Evolutionary conservation across 345 rosid species (phyloP).

Genomic region (Syzygium grande): DNA sequence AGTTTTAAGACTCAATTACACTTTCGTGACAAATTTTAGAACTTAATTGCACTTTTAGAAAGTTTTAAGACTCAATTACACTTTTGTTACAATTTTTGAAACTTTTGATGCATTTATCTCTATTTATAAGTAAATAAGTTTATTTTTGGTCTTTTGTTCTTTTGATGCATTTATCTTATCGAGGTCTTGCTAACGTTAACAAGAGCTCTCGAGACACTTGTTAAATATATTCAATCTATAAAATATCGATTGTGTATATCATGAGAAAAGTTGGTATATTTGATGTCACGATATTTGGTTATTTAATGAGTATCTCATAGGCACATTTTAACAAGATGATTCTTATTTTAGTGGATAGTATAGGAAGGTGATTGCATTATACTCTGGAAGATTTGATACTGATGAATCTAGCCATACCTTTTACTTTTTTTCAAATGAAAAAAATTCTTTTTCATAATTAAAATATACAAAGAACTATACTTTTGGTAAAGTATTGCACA

Average conservation of each 20-base stretch:
- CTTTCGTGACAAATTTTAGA: no score
- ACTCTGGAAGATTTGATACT: neutral
- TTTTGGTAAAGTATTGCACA: no score
- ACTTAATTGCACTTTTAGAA: no score
- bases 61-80: no score
- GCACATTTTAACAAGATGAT: neutral
- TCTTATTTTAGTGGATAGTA: neutral
- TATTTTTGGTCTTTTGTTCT: no score
- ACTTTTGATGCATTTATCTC: no score
- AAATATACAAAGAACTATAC: no score
- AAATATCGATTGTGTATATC: accelerated
- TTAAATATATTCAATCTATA: neutral
- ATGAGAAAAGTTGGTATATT: neutral
- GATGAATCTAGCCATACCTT: no score
- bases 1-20: no score
- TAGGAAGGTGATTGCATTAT: neutral
- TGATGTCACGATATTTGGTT: accelerated
- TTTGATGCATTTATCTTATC: neutral
- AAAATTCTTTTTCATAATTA: neutral
- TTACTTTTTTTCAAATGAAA: neutral
- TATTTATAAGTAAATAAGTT: no score
- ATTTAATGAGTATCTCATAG: neutral
- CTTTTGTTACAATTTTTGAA: no score
- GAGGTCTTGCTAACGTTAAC: no score
- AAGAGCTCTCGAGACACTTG: neutral